Percentiles rank a stretch among this genome's conserved stretches.
These are phyloP conservation scores for Zizania palustris DNA, from an alignment of 202 grass and related monocot species.

Conservation along the genomic window DNA sequence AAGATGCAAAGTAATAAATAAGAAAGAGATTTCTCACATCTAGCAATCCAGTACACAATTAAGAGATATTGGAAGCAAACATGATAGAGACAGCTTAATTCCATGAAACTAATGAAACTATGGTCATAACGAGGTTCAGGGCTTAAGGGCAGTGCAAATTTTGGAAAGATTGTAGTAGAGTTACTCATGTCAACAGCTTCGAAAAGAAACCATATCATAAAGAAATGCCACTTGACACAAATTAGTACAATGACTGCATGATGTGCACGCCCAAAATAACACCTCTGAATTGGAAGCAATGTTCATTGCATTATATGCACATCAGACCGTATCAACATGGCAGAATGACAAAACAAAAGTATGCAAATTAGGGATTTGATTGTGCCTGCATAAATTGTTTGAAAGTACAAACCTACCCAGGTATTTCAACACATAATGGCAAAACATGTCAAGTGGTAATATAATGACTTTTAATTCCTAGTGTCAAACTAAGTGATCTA, in stretches of 20 bases:
- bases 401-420: not conserved
- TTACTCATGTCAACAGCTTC: constrained; percentile 3
- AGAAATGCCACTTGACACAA: not conserved
- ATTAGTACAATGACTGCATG: not conserved
- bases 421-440: not conserved
- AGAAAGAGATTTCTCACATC: constrained; percentile 1
- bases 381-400: not conserved
- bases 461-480: not conserved
- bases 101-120: not conserved
- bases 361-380: not conserved
- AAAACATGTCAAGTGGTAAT: not conserved
- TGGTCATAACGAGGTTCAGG: not conserved
- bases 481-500: not conserved
- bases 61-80: not conserved
- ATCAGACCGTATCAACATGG: not conserved
- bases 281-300: not conserved
- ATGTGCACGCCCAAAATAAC: no score
- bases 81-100: not conserved
- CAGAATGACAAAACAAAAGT: not conserved
- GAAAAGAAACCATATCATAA: not conserved
- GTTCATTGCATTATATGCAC: not conserved
- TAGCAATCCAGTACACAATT: not conserved
- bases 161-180: not conserved
- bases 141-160: not conserved
- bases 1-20: not conserved